These are phyloP conservation scores for Trichomonascaceae sp. DNA, from an alignment of 1,139 yeast genomes.

Conservation along the genomic window DNA sequence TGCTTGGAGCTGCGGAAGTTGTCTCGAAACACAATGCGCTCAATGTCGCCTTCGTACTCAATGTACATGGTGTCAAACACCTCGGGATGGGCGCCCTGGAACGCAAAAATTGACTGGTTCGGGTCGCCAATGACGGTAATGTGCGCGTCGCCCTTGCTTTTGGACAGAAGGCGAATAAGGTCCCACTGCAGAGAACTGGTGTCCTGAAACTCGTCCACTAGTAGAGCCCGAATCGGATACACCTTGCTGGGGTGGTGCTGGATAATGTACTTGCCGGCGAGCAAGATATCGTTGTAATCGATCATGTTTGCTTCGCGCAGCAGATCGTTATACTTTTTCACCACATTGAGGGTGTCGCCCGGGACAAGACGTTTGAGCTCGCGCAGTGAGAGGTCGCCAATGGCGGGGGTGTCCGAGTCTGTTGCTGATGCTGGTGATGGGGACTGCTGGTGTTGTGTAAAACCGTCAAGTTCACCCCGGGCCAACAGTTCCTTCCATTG, in stretches of 20 bases:
- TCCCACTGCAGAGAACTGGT: slow-evolving; percentile 66
- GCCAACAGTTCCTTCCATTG: no score
- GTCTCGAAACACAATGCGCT: slow-evolving; percentile 37
- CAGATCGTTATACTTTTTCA: slow-evolving; percentile 6
- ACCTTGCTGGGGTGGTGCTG: slow-evolving; percentile 23
- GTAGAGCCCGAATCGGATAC: slow-evolving; percentile 53
- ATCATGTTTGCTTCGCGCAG: slow-evolving; percentile 28
- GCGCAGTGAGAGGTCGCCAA: no score
- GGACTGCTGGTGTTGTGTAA: no score
- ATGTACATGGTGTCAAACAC: slow-evolving; percentile 50
- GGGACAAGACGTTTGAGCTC: no score
- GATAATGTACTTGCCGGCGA: slow-evolving; percentile 31
- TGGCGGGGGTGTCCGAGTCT: no score
- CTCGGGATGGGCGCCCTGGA: slow-evolving; percentile 61
- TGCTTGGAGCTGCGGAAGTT: slow-evolving; percentile 72
- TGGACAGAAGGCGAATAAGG: slow-evolving; percentile 47
- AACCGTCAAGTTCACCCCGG: no score
- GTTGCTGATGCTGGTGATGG: no score
- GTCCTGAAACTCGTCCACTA: slow-evolving; percentile 92
- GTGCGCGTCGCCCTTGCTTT: slow-evolving; percentile 22
- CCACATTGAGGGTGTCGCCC: no score
- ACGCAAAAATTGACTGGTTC: slow-evolving; percentile 84
- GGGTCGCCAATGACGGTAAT: slow-evolving; percentile 91
- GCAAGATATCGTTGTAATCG: slow-evolving; percentile 76
- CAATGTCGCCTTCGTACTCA: slow-evolving; percentile 28